These are phyloP conservation scores for Plantago ovata DNA, from an alignment of 257 asterid species.

Conservation along the genomic window DNA sequence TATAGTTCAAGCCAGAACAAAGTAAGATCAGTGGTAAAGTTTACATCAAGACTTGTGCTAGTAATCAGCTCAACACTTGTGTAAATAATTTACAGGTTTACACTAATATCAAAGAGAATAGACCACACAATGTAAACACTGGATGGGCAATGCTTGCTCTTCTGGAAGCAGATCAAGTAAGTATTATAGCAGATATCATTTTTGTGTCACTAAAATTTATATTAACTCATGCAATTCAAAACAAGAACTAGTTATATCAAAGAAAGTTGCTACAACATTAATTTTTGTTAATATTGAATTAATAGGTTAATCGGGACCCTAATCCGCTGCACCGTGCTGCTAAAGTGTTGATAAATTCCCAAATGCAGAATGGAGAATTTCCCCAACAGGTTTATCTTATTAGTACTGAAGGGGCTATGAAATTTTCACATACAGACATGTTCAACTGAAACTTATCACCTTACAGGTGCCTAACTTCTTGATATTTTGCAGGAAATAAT, in stretches of 20 bases:
- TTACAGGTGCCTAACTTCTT: not conserved
- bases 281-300: not conserved
- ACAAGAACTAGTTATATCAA: too few species aligned
- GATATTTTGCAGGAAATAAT: constrained; percentile 47
- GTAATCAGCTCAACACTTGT: not conserved
- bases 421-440: not conserved
- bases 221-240: too few species aligned
- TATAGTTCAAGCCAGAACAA: constrained; percentile 60
- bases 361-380: constrained; percentile 69
- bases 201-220: too few species aligned
- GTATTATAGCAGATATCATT: constrained; percentile 4
- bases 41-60: not conserved
- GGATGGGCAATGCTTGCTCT: constrained; percentile 79
- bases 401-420: not conserved
- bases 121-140: constrained; percentile 55
- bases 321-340: constrained; percentile 64
- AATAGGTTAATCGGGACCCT: constrained; percentile 51
- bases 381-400: constrained; percentile 61
- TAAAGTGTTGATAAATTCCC: constrained; percentile 52
- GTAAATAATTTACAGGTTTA: constrained; percentile 34
- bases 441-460: not conserved
- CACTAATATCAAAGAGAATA: constrained; percentile 44
- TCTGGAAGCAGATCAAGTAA: constrained; percentile 65
- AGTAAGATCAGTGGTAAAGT: constrained; percentile 25
- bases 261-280: too few species aligned